Base-by-base conservation (phyloP, 805 yeast genomes). In the Schwanniomyces polymorphus region DNA sequence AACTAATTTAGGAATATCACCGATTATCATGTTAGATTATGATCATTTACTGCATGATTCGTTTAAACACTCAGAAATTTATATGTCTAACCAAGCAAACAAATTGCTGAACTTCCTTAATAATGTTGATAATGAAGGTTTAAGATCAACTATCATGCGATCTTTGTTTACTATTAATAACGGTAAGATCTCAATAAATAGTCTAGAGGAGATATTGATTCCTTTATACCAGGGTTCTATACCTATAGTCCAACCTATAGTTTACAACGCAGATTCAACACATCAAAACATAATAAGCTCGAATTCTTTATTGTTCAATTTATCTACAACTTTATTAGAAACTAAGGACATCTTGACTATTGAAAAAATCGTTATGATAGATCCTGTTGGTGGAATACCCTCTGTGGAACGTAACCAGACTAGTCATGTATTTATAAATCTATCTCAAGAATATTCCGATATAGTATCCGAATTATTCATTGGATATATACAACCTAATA, bases 321-420 rank as follows among this genome's bases (percentile, higher is more conserved):
- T 72, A 4, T 57, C 68, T 40, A 42, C 64, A 5, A 48, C 63
- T 28, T 50, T 72, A 17, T 46, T 67, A 28, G 51, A 59, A 4
- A 49, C 59, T 16, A 49, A 60, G 38, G 68, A 68, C 42, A 52
- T 74, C 25, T 61, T 74, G n/a, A 72, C 84, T 0, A 78, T 94
- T 38, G 99, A 94, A 52, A 94, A 94, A 55, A 67, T 92, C 26
- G 80, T 92, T 7, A 82, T 85, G 51, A 71, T 94, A 27, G 97
- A 91, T 57, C 80, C 84, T 1, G 62, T 78, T 16, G 99, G 99
- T 1, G 99, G 99, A 0, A 85, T 90, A 6, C 98, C 98, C 0
- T 86, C 95, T 0, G 71, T 83, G 21, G 97, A 90, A 60, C 75
- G 98, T 48, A 79, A 82, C 48, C 82, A 84, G 47, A 82, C 91